A percentile compares a stretch with the other conserved stretches of the same genome.
Conservation (phyloP, 106 monocot species). For the Posidonia australis region DNA sequence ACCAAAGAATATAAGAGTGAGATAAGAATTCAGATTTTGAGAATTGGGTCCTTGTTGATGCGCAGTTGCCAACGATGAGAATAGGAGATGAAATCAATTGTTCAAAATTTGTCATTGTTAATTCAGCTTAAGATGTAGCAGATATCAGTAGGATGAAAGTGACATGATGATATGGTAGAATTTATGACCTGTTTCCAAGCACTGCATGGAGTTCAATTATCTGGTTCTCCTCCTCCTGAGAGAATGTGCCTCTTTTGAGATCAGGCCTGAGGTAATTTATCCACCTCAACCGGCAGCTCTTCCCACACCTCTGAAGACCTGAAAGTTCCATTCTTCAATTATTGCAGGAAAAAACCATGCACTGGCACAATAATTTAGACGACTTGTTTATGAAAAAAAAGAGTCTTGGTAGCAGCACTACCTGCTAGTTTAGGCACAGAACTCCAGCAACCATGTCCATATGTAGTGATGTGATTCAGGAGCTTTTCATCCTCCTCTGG, state of each 20-base stretch:
- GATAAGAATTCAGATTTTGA: too few species aligned
- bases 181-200: slow-evolving; percentile 73
- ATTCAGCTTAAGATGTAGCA: too few species aligned
- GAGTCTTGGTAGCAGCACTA: neutral
- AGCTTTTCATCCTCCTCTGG: slow-evolving; percentile 22
- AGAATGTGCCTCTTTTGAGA: slow-evolving; percentile 75
- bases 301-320: slow-evolving; percentile 28
- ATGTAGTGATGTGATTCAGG: slow-evolving; percentile 11
- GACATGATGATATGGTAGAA: too few species aligned
- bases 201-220: slow-evolving; percentile 67
- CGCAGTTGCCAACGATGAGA: too few species aligned
- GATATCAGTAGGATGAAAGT: too few species aligned
- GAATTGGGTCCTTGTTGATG: too few species aligned
- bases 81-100: too few species aligned
- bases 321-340: neutral
- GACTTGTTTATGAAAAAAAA: neutral
- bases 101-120: too few species aligned
- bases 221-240: slow-evolving; percentile 62
- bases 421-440: slow-evolving; percentile 20
- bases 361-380: too few species aligned
- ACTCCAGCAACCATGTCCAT: slow-evolving; percentile 19
- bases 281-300: slow-evolving; percentile 46
- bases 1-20: too few species aligned
- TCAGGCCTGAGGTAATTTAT: slow-evolving; percentile 79
- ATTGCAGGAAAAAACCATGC: neutral